Base-by-base conservation (phyloP, 768 basidiomycete genomes). In the Leccinum rimulosum region DNA sequence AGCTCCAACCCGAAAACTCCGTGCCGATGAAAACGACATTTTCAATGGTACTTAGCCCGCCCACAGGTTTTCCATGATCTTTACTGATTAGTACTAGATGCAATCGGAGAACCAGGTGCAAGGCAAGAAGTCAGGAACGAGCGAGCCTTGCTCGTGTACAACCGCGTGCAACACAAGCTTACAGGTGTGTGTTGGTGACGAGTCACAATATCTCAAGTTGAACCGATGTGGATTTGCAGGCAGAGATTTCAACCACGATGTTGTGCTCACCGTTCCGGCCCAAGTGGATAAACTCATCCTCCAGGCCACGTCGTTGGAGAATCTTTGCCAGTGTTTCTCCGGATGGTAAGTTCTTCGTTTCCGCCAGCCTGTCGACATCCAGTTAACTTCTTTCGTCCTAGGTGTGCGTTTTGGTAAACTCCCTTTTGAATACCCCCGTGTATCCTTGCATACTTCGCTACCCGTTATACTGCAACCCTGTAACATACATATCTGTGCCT, bases 281-380 rank as follows among this genome's bases (percentile, higher is more conserved):
- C 97, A 99, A 73, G 97, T 99, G 12, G 92, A 95, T 68, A 89
- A 90, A 71, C 79, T 99, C 55, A 98, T 99, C 62, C 82, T 87
- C 62, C 93, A 98, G 72, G 93, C 97, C 5, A 97, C 91, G 4
- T 88, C 92, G 14, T 73, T 98, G 48, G 95, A 98, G 73, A 97
- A 98, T 72, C 84, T 98, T 2, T 97, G 94, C 72, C 95, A 96
- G 71, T 95, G 93, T 68, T 97, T 96, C 79, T 91, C 93, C 61
- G 95, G 95, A 72, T 96, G 94, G 95, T 89, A 67, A 48, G 59
- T 35, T 40, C 11, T 28, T 57, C 11, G 12, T 17, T 50, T 33
- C 30, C 28, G 6, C 11, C 7, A n/a, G 2, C 25, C 8, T 31
- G 19, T 62, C 48, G 31, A 31, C 31, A 55, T 52, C 56, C 33